Evolutionary conservation across 306 rosid species (phyloP).

Genomic region (Castanopsis chinensis): DNA sequence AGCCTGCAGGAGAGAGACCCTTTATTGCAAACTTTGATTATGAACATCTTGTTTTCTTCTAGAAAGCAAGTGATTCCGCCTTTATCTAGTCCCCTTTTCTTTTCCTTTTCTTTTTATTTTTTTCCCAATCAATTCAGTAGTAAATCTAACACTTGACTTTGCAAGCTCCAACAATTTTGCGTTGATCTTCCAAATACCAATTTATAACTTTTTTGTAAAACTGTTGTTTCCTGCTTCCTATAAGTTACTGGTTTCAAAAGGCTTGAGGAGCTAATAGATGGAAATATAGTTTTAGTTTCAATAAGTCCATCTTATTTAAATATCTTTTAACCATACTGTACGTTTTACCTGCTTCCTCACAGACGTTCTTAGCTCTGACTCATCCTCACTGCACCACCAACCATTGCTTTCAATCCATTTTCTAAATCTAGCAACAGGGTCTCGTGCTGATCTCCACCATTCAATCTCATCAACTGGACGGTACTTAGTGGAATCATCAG

Average conservation of each 20-base stretch:
- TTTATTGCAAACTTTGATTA: background rate
- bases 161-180: background rate
- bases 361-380: slow-evolving; percentile 56
- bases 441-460: slow-evolving; percentile 67
- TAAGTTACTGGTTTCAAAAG: background rate
- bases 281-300: background rate
- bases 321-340: background rate
- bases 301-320: background rate
- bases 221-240: background rate
- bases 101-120: background rate
- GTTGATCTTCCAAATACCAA: background rate
- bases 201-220: background rate
- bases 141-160: background rate
- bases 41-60: background rate
- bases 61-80: too few relatives aligned
- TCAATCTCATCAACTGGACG: slow-evolving; percentile 80
- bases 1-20: background rate
- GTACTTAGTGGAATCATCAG: slow-evolving; percentile 94
- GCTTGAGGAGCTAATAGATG: background rate
- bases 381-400: slow-evolving; percentile 77
- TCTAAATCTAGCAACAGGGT: slow-evolving; percentile 79
- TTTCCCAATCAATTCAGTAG: background rate
- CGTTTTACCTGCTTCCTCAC: slow-evolving; percentile 58
- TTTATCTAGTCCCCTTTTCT: background rate
- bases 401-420: slow-evolving; percentile 88